Percentiles rank a stretch among this genome's conserved stretches.
Evolutionary conservation across 352 stramenopile genomes (phyloP).

Genomic region (Ophiocytium majus): DNA sequence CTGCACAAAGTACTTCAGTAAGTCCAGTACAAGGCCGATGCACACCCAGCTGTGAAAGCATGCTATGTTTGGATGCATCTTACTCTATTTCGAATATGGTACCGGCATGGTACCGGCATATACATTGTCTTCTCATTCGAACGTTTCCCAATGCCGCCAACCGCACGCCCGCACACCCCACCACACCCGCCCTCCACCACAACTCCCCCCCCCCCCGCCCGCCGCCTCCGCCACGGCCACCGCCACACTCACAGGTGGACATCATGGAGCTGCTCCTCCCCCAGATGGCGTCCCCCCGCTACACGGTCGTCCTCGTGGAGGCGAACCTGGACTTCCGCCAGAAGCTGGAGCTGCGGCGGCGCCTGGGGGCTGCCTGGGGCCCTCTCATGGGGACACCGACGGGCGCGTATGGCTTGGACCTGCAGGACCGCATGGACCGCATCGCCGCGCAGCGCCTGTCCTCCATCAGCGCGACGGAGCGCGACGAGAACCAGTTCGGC

Average conservation of each 20-base stretch:
- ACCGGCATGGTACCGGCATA: no score
- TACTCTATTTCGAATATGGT: no score
- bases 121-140: no score
- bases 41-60: no score
- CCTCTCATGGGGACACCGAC: slow-evolving; percentile 76
- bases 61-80: no score
- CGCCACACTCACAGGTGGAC: slow-evolving; percentile 39
- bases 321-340: slow-evolving; percentile 63
- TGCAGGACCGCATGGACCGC: slow-evolving; percentile 56
- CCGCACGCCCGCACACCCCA: no score
- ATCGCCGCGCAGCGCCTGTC: slow-evolving; percentile 72
- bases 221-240: no score
- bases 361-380: slow-evolving; percentile 73
- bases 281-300: slow-evolving; percentile 76
- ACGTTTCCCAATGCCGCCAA: no score
- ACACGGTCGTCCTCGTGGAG: slow-evolving; percentile 59
- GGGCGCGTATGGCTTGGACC: slow-evolving; percentile 65
- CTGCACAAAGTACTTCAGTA: no score
- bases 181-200: no score
- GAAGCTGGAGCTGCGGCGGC: slow-evolving; percentile 70
- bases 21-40: no score
- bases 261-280: slow-evolving; percentile 68
- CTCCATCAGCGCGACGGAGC: slow-evolving; percentile 67
- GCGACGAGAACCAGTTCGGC: slow-evolving; percentile 64
- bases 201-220: no score